Base-by-base conservation (phyloP, 805 yeast species). In the Candida peoriensis region DNA sequence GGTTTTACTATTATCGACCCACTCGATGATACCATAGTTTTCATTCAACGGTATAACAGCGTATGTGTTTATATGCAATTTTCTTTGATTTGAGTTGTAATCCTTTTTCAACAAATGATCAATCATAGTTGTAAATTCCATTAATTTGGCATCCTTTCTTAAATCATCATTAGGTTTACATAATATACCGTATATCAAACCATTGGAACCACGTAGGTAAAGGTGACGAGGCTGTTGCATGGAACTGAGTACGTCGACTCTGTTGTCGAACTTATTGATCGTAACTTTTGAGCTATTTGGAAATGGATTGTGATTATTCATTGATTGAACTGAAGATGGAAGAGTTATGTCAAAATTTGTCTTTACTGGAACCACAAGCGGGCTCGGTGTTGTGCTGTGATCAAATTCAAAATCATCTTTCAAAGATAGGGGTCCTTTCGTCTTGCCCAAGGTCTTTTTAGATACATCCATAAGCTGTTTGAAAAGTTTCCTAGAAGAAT, bases 141-240 rank as follows among this genome's bases (percentile, higher is more conserved):
- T 83, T 34, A 90, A 75, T 48, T 95, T 83, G 4, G 96, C 93
- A 64, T 94, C 99, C 52, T 94, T 94, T 44, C 97, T 65, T 14
- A 94, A 79, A 61, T 93, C 98, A 58, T 93, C 99, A 42, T 78
- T 73, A 8, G 81, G 78, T 53, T 93, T 93, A 48, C 95, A 80
- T 61, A 93, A 69, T 12, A 93, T 68, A 14, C 81, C 72, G 54
- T 89, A 89, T 1, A 64, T 57, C n/a, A 61, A 60, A 8, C 90
- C 89, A 58, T 90, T 85, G 3, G 85, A 76, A 0, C 97, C 98
- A 25, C 74, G 58, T 3, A 90, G 63, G 11, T 75, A 75, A 8
- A 93, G 63, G 44, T 84, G 79, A 47, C 86, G 75, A 0, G 98
- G 99, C 61, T 74, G 78, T 57, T 89, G 97, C 60, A 93, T 68